Evolutionary conservation across 805 yeast genomes (phyloP).

Genomic region (Monosporozyma aquatica): DNA sequence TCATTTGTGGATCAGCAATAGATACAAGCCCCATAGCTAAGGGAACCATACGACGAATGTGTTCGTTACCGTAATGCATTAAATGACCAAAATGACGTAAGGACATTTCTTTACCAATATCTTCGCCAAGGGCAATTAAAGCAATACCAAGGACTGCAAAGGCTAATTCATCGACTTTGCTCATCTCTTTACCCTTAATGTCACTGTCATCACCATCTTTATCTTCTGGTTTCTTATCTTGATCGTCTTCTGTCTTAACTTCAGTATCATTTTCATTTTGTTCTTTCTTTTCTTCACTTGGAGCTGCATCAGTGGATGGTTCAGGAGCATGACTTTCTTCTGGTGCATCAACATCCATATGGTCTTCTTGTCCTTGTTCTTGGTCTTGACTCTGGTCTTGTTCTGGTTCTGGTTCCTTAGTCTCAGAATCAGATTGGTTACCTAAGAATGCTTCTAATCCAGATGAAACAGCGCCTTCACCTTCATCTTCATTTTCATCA

Average conservation of each 20-base stretch:
- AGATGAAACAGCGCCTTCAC: conserved; percentile 28
- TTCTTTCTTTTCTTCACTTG: conserved; percentile 32
- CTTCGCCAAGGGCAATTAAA: conserved; percentile 93
- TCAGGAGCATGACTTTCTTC: conserved; percentile 6
- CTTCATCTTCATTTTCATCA: conserved; percentile 48
- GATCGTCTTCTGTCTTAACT: conserved; percentile 27
- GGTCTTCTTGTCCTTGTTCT: too few species aligned
- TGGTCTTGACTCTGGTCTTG: too few species aligned
- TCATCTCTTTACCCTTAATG: conserved; percentile 26
- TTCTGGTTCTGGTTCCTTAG: too few species aligned
- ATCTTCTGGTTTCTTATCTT: conserved; percentile 23
- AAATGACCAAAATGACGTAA: conserved; percentile 93
- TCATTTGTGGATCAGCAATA: conserved; percentile 91
- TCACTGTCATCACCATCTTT: conserved; percentile 15
- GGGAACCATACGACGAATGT: conserved; percentile 90
- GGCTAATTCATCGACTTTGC: conserved; percentile 39
- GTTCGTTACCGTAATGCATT: conserved; percentile 93
- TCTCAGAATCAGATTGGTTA: conserved; percentile 22
- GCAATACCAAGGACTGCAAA: conserved; percentile 94
- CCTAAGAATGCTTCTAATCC: conserved; percentile 29
- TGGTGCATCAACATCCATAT: conserved; percentile 18
- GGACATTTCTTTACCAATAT: conserved; percentile 95
- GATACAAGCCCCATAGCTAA: conserved; percentile 95
- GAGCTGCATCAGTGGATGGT: conserved; percentile 6
- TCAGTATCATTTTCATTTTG: conserved; percentile 23